These are phyloP conservation scores for Cyberlindnera euphorbiae DNA, from an alignment of 805 yeast genomes.

Conservation along the genomic window DNA sequence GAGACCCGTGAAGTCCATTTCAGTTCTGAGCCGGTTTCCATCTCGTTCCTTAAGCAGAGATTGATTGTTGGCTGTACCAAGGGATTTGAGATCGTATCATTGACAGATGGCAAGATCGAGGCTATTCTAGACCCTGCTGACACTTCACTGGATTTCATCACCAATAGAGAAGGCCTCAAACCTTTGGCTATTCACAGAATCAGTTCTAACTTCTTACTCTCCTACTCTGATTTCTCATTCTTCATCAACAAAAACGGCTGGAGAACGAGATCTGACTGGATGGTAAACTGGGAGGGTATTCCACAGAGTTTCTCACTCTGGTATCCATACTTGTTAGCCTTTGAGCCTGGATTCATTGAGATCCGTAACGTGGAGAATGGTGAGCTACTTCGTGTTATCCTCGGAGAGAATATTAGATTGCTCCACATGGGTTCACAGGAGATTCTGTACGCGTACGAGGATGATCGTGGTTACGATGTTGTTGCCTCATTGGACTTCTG, in stretches of 20 bases:
- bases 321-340: constrained; percentile 89
- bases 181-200: constrained; percentile 91
- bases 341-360: constrained; percentile 87
- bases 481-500: constrained; percentile 92
- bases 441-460: constrained; percentile 87
- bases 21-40: constrained; percentile 85
- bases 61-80: constrained; percentile 93
- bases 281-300: constrained; percentile 93
- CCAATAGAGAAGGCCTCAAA: constrained; percentile 71
- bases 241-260: constrained; percentile 94
- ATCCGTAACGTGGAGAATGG: constrained; percentile 87
- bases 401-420: constrained; percentile 88
- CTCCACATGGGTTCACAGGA: constrained; percentile 90
- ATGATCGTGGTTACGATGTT: constrained; percentile 84
- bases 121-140: constrained; percentile 96
- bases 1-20: constrained; percentile 74
- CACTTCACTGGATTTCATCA: constrained; percentile 92
- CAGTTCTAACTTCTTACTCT: constrained; percentile 80
- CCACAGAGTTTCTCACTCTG: constrained; percentile 91
- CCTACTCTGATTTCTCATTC: constrained; percentile 91
- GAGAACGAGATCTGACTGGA: constrained; percentile 92
- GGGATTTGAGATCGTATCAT: constrained; percentile 91
- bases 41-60: constrained; percentile 83
- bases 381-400: constrained; percentile 78
- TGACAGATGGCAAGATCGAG: constrained; percentile 81